Conservation (phyloP, 2,329 filamentous ascomycete species). For the Diaporthe citriasiana region DNA sequence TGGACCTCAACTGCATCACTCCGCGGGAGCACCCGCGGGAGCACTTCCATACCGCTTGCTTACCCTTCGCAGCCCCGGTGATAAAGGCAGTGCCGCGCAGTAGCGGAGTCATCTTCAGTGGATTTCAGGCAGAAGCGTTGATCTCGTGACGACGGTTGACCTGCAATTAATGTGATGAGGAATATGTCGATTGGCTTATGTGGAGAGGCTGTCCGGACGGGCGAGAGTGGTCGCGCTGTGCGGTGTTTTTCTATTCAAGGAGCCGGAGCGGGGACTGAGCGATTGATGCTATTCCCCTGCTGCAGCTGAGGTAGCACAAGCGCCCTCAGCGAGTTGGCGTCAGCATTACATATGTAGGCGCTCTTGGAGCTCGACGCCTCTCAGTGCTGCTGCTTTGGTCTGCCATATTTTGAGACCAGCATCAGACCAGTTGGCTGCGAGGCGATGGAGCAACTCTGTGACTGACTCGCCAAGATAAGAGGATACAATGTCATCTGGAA, state of each 20-base stretch:
- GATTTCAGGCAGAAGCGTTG: not conserved
- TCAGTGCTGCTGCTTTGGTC: not conserved
- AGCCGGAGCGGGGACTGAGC: not conserved
- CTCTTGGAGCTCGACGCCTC: too few species aligned
- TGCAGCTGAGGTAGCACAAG: not conserved
- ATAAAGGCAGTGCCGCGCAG: conserved; percentile 14
- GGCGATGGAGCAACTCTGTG: too few species aligned
- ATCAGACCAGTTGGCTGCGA: not conserved
- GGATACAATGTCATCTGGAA: too few species aligned
- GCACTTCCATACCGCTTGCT: not conserved
- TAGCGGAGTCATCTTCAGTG: not conserved
- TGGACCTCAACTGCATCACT: not conserved
- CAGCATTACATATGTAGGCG: too few species aligned
- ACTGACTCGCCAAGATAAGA: not conserved
- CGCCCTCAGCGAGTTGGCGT: not conserved
- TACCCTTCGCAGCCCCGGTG: conserved; percentile 20
- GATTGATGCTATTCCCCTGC: not conserved
- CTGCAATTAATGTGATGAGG: not conserved
- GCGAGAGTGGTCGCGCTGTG: not conserved
- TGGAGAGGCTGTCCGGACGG: not conserved
- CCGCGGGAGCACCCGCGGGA: not conserved
- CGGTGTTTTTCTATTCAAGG: not conserved
- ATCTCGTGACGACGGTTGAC: too few species aligned
- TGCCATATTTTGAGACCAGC: not conserved
- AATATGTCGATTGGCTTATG: not conserved